Conservation (phyloP, 768 basidiomycete species). For the Chalciporus piperatus region DNA sequence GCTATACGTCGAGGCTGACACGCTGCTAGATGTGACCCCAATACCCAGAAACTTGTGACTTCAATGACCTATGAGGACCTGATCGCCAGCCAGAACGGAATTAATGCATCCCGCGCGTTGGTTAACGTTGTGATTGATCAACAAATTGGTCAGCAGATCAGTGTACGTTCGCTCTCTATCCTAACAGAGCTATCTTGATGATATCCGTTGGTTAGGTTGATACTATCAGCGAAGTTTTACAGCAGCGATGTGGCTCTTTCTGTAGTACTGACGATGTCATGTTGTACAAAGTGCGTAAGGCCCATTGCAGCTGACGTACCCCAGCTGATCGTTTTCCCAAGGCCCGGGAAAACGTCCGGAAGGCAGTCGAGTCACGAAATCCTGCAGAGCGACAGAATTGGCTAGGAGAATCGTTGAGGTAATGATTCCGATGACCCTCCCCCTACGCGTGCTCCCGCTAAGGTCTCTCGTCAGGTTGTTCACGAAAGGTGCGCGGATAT, state of each 20-base stretch:
- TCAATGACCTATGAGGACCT: constrained; percentile 83
- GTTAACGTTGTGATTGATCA: constrained; percentile 97
- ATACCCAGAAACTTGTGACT: constrained; percentile 65
- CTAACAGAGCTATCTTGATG: constrained; percentile 2
- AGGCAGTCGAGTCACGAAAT: constrained; percentile 79
- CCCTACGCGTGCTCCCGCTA: constrained; percentile 1
- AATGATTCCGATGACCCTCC: constrained; percentile 14
- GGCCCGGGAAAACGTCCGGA: constrained; percentile 93
- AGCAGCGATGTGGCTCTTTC: constrained; percentile 94
- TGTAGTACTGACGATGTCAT: constrained; percentile 98
- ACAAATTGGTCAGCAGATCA: constrained; percentile 95
- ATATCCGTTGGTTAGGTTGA: constrained; percentile 64
- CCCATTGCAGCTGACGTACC: constrained; percentile 1
- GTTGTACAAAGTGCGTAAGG: constrained; percentile 76
- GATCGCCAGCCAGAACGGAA: constrained; percentile 80
- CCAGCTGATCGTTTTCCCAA: constrained; percentile 28
- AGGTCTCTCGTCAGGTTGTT: constrained; percentile 58
- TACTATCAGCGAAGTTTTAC: constrained; percentile 91
- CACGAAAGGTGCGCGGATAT: constrained; percentile 79
- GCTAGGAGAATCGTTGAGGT: constrained; percentile 88
- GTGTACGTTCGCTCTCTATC: constrained; percentile 48
- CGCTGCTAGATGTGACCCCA: constrained; percentile 60
- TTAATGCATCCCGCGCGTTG: constrained; percentile 82
- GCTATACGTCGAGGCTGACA: constrained; percentile 5
- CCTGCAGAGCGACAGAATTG: constrained; percentile 71